A percentile compares a stretch with the other conserved stretches of the same genome.
These are phyloP conservation scores for Amniculicola lignicola DNA, from an alignment of 495 filamentous ascomycete genomes.

Conservation along the genomic window DNA sequence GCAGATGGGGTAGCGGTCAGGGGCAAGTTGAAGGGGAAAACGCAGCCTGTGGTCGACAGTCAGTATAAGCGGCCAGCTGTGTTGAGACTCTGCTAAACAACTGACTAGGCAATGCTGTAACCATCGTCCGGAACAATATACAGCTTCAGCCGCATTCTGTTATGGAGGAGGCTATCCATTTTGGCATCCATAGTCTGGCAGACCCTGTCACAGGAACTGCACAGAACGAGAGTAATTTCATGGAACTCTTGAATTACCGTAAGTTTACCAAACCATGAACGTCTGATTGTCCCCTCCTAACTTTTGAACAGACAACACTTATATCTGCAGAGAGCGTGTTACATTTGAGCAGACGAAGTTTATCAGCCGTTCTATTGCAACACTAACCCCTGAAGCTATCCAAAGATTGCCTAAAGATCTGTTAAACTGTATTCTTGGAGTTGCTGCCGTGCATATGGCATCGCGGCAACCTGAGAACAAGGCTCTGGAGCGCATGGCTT, in stretches of 20 bases:
- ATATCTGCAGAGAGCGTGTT: conserved; percentile 9
- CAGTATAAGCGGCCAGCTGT: not conserved
- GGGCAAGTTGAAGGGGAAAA: conserved; percentile 25
- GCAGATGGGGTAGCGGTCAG: conserved; percentile 26
- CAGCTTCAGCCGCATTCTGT: conserved; percentile 9
- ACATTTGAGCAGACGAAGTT: conserved; percentile 11
- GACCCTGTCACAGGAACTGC: not conserved
- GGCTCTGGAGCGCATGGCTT: conserved; percentile 12
- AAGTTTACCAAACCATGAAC: conserved; percentile 7
- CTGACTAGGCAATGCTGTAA: conserved; percentile 18
- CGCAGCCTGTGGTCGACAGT: conserved; percentile 27
- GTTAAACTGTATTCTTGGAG: conserved; percentile 19
- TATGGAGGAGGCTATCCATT: conserved; percentile 15
- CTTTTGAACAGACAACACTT: conserved; percentile 8
- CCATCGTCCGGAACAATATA: conserved; percentile 16
- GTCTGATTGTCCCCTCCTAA: not conserved
- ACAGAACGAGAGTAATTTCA: not conserved
- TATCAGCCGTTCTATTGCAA: conserved; percentile 14
- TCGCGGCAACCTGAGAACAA: conserved; percentile 14
- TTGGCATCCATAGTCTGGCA: conserved; percentile 1
- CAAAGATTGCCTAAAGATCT: conserved; percentile 11
- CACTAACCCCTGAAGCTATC: conserved; percentile 5
- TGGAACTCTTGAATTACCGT: conserved; percentile 23
- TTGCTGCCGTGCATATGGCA: conserved; percentile 27
- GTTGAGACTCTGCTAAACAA: not conserved